A percentile compares a stretch with the other conserved stretches of the same genome.
Evolutionary conservation across 345 rosid species (phyloP).

Genomic region (Microthlaspi erraticum): DNA sequence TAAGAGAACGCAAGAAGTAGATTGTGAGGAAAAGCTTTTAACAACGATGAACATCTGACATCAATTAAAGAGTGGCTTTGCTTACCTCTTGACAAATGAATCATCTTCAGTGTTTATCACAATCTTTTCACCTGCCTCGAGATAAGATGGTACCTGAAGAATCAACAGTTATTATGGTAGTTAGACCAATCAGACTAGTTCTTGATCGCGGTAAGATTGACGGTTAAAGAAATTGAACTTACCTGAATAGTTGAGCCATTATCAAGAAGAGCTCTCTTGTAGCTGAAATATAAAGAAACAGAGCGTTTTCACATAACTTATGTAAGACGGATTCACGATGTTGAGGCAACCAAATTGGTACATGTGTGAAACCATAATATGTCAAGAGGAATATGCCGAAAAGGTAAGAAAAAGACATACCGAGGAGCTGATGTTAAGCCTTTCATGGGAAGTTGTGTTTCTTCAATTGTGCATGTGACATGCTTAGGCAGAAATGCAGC

Average conservation of each 20-base stretch:
- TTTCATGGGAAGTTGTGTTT: conserved; percentile 67
- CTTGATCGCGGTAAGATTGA: neutral
- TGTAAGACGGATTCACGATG: neutral
- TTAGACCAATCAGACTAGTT: neutral
- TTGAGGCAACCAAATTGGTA: neutral
- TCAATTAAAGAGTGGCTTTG: neutral
- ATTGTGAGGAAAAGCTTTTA: neutral
- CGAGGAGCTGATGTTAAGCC: conserved; percentile 75
- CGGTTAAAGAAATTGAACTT: conserved; percentile 14
- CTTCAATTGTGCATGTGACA: conserved; percentile 71
- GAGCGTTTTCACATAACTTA: neutral
- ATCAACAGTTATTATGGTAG: conserved; percentile 1
- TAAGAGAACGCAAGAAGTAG: neutral
- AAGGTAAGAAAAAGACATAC: conserved; percentile 45
- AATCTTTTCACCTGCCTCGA: conserved; percentile 75
- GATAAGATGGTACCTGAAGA: conserved; percentile 76
- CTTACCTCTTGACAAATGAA: conserved; percentile 74
- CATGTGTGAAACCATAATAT: neutral
- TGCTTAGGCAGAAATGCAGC: conserved; percentile 82
- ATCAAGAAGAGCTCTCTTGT: conserved; percentile 80
- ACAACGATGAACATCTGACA: neutral
- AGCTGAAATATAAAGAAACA: conserved; percentile 52
- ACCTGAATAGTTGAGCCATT: conserved; percentile 80
- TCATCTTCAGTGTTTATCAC: conserved; percentile 76
- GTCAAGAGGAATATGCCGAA: neutral